Percentiles rank a stretch among this genome's conserved stretches.
Evolutionary conservation across 495 filamentous ascomycete species (phyloP).

Genomic region (Daldinia caldariorum): DNA sequence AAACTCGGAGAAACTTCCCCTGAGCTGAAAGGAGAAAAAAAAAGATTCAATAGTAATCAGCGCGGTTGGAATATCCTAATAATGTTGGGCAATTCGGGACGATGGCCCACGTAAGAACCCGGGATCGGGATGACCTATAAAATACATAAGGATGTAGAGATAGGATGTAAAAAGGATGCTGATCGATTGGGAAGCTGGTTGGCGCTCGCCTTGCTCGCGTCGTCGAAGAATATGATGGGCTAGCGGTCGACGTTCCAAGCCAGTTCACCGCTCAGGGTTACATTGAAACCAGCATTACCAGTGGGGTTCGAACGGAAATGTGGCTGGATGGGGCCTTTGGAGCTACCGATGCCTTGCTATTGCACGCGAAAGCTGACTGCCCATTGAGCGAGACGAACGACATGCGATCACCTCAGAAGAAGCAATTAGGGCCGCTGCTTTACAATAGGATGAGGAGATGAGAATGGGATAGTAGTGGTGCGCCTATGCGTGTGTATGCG

Average conservation of each 20-base stretch:
- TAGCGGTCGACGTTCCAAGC: constrained; percentile 32
- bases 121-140: constrained; percentile 29
- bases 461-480: not conserved
- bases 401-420: not conserved
- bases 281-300: constrained; percentile 16
- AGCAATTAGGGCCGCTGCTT: not conserved
- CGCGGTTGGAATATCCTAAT: constrained; percentile 2
- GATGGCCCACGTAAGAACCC: not conserved
- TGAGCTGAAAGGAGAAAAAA: not conserved
- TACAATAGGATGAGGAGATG: not conserved
- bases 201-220: constrained; percentile 26
- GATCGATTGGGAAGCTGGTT: constrained; percentile 37
- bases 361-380: not conserved
- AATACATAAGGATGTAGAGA: constrained; percentile 12
- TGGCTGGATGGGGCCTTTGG: not conserved
- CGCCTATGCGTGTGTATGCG: not conserved
- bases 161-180: constrained; percentile 12
- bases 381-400: not conserved
- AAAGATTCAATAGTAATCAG: not conserved
- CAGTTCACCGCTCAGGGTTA: constrained; percentile 37
- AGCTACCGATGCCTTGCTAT: not conserved
- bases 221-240: constrained; percentile 31
- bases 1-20: not conserved
- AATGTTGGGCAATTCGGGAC: constrained; percentile 14
- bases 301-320: constrained; percentile 18